These are phyloP conservation scores for Chytridium lagenaria DNA, from an alignment of 371 early-diverging fungal species.

Conservation along the genomic window DNA sequence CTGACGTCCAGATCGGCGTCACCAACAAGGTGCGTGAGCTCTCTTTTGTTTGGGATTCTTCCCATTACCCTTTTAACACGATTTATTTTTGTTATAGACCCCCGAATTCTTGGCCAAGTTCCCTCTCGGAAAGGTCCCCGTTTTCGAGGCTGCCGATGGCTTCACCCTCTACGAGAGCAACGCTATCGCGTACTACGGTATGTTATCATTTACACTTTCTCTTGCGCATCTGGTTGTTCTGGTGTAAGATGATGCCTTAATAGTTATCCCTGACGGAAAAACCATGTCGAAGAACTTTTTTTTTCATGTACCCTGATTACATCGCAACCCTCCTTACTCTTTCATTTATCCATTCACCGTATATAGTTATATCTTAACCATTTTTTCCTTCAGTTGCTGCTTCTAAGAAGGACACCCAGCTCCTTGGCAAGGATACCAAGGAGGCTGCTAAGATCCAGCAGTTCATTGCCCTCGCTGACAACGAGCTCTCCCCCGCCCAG, in stretches of 20 bases:
- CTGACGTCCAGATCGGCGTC: conserved; percentile 69
- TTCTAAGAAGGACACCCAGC: conserved; percentile 62
- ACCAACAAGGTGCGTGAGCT: conserved; percentile 67
- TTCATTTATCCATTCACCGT: not conserved
- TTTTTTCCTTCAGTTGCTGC: conserved; percentile 62
- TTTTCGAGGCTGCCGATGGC: conserved; percentile 77
- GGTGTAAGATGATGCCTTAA: conserved; percentile 28
- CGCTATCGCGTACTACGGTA: conserved; percentile 89
- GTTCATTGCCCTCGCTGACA: conserved; percentile 78
- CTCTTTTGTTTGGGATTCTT: not conserved
- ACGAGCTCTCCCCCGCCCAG: conserved; percentile 61
- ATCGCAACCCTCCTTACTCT: conserved; percentile 8
- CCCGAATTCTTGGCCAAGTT: conserved; percentile 83
- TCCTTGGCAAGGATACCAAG: conserved; percentile 70
- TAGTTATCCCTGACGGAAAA: conserved; percentile 70
- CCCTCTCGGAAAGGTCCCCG: conserved; percentile 85
- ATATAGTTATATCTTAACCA: not conserved
- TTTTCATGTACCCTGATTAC: conserved; percentile 3
- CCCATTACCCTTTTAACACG: not conserved
- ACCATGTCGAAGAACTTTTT: conserved; percentile 45
- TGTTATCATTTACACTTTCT: conserved; percentile 18
- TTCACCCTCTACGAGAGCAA: conserved; percentile 77
- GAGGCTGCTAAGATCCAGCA: conserved; percentile 82
- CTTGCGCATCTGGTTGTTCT: not conserved
- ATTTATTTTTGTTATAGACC: conserved; percentile 44